A percentile compares a stretch with the other conserved stretches of the same genome.
These are phyloP conservation scores for Ascocoryne sarcoides DNA, from an alignment of 2,329 filamentous ascomycete species.

Conservation along the genomic window DNA sequence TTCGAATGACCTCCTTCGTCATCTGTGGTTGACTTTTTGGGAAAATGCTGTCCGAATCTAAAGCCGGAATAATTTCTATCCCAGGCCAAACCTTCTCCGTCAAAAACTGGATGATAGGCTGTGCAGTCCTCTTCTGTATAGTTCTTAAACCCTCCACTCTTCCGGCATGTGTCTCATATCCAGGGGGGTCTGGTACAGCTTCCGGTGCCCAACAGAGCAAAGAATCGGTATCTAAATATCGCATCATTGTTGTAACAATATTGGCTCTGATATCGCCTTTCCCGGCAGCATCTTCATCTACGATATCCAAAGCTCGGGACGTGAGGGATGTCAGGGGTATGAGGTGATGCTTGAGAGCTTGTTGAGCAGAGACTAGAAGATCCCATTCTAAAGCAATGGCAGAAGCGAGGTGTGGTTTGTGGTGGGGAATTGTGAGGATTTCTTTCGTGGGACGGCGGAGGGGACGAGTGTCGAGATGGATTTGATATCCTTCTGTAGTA, in stretches of 20 bases:
- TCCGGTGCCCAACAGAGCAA: slow-evolving; percentile 78
- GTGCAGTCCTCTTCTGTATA: slow-evolving; percentile 60
- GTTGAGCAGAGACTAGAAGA: slow-evolving; percentile 67
- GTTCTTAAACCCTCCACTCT: slow-evolving; percentile 54
- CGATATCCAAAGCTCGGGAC: slow-evolving; percentile 76
- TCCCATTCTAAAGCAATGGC: slow-evolving; percentile 94
- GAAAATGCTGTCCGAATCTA: slow-evolving; percentile 70
- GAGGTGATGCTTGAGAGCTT: slow-evolving; percentile 77
- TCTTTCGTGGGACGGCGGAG: slow-evolving; percentile 71
- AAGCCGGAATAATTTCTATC: slow-evolving; percentile 66
- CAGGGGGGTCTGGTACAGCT: slow-evolving; percentile 39
- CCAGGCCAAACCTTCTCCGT: slow-evolving; percentile 74
- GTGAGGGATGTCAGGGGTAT: slow-evolving; percentile 83
- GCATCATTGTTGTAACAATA: slow-evolving; percentile 62
- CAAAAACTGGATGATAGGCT: slow-evolving; percentile 64
- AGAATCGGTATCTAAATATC: slow-evolving; percentile 87
- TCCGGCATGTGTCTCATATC: slow-evolving; percentile 35
- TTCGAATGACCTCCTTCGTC: slow-evolving; percentile 67
- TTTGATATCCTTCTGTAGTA: slow-evolving; percentile 32
- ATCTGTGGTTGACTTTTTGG: slow-evolving; percentile 63
- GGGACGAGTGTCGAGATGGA: slow-evolving; percentile 70
- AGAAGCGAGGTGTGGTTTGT: slow-evolving; percentile 73
- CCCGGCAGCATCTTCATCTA: slow-evolving; percentile 48
- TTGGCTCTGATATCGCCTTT: slow-evolving; percentile 47
- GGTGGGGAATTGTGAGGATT: slow-evolving; percentile 60